Evolutionary conservation across 257 asterid genomes (phyloP), one percentile per base, ranked within the genome.

Genomic region (Rhazya stricta): DNA sequence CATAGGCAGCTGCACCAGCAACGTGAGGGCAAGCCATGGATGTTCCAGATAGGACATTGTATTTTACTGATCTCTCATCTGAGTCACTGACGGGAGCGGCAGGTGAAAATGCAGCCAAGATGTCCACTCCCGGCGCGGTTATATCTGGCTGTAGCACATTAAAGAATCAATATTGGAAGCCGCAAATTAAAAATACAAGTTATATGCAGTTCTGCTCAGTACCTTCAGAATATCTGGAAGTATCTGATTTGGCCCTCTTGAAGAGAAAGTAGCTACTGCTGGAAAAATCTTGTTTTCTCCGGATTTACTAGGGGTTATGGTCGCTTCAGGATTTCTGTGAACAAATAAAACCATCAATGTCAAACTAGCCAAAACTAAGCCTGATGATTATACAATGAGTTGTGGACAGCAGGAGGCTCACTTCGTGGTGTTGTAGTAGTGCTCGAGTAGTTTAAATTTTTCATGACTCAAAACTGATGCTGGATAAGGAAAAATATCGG

Each of bases 11-110:
- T 5, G 69, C 77, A 21, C 80, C 83, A 3, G 80, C 21, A 34
- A 69, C 77, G 65, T 80, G 83, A 46, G 83, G 83, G 36, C 80
- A 75, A 23, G 83, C 41, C 83, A 80, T 80, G 30, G 80, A 80
- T 29, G 83, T 80, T 27, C 83, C 83, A 4, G 71, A 42, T 53
- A 71, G 2, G 12, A 80, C 1, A 37, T 72, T 76, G 70, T 48
- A 80, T 3, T 10, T 36, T 10, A 71, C 80, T 0, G 74, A 51
- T 75, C 83, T 80, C 1, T 1, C 9, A 71, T 80, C 83, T 18
- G 0, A 1, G 0, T 0, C 0, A 15, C 5, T 3, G 80, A 45
- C n/a, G 76, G 74, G 3, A 65, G 34, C 70, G 4, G 0, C 5
- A 7, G 80, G 77, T 9, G 80, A 67, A 45, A 6, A 80, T 46